phyloP scores from a whole-genome alignment of 495 filamentous ascomycete species.

The Daldinia childiae region DNA sequence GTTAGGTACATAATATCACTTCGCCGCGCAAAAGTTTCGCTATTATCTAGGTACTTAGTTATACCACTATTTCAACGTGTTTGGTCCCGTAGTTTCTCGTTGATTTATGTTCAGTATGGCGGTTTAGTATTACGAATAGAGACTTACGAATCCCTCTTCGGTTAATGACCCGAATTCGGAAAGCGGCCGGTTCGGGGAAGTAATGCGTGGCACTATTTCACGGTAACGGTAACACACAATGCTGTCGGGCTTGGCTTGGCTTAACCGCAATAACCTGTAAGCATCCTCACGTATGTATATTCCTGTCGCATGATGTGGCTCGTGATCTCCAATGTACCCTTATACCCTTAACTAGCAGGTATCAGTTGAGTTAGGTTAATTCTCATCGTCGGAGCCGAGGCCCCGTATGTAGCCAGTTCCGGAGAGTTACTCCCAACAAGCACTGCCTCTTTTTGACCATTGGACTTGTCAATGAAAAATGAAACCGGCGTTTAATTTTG shows the following conservation, averaged over 20 bases:
- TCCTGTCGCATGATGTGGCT: slow-evolving; percentile 9
- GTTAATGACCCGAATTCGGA: slow-evolving; percentile 35
- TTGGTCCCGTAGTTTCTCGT: neutral
- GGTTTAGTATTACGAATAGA: slow-evolving; percentile 13
- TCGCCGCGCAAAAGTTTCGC: no score
- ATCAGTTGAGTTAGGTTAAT: neutral
- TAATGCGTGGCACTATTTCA: slow-evolving; percentile 31
- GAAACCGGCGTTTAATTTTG: neutral
- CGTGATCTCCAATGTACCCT: slow-evolving; percentile 2
- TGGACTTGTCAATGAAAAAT: neutral
- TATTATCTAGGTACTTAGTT: neutral
- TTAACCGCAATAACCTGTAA: slow-evolving; percentile 22
- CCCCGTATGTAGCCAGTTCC: neutral
- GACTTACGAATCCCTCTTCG: slow-evolving; percentile 31
- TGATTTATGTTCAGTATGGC: neutral
- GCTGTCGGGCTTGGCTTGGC: slow-evolving; percentile 20
- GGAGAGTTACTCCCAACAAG: neutral
- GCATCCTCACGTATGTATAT: slow-evolving; percentile 4
- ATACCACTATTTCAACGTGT: slow-evolving; percentile 11
- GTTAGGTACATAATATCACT: no score
- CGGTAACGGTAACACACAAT: slow-evolving; percentile 32
- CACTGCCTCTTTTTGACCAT: neutral
- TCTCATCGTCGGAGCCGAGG: slow-evolving; percentile 16
- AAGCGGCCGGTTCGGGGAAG: slow-evolving; percentile 26
- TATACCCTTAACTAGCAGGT: neutral